Base-by-base conservation (phyloP, 495 filamentous ascomycete genomes). In the Aspergillus cristatus region DNA sequence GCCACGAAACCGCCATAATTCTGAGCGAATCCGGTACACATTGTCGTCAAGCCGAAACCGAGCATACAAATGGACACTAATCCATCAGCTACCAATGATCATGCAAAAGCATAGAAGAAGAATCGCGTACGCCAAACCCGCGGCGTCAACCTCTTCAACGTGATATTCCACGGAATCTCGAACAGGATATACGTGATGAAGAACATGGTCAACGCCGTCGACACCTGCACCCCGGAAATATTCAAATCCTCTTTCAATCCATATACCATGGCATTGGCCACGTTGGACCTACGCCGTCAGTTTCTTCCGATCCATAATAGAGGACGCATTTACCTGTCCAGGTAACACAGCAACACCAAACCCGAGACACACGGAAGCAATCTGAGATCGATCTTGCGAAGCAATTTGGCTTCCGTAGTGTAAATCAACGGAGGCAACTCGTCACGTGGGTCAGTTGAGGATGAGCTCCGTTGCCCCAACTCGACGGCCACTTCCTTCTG, bases 141-240 rank as follows among this genome's bases (percentile, higher is more conserved):
- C 1, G 75, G 79, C 12, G 72, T 75, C 40, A 86, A 64, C 37
- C 67, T 69, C 54, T 86, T 86, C 33, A 90, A 57, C 1, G 85
- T 46, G 41, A 88, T 68, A 50, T 89, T 91, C 20, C 47, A 43
- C 1, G 46, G 46, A 14, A 47, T 44, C 12, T 52, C 44, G 11
- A 41, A 30, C 12, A 54, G 14, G 6, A 42, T 40, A 37, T 57
- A 59, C 7, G 55, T 42, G 10, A 59, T 39, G 41, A 54, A 59
- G 45, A 59, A 51, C 8, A 58, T 44, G 2, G 44, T 54, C 14
- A 46, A 46, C n/a, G 31, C 77, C 14, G 62, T 72, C 10, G 52
- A 49, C 24, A 46, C 60, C 26, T 53, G 52, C 18, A 63, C 46
- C 35, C 65, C 64, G 2, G 35, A 45, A 7, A 85, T 60, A 13